A percentile compares a stretch with the other conserved stretches of the same genome.
Conservation (phyloP, 2,329 filamentous ascomycete genomes). For the Cercospora zeina region DNA sequence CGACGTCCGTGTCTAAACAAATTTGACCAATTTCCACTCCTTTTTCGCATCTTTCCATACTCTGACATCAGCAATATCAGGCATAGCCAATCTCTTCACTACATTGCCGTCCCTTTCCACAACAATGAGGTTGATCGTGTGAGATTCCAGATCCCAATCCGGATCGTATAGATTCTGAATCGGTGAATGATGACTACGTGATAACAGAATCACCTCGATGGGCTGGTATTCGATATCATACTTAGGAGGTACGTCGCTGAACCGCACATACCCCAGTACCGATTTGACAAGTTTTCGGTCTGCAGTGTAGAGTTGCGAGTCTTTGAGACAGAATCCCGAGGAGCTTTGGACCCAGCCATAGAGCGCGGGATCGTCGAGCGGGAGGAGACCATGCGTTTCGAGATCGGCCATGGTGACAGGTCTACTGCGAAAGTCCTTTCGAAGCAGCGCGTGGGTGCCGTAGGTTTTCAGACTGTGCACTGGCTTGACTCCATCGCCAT, state of each 20-base stretch:
- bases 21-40: conserved; percentile 4
- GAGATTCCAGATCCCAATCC: background rate
- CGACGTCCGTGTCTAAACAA: background rate
- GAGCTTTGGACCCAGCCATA: background rate
- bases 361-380: background rate
- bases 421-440: background rate
- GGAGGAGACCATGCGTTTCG: background rate
- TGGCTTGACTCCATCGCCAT: background rate
- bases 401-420: background rate
- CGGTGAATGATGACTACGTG: background rate
- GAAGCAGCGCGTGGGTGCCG: background rate
- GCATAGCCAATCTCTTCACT: background rate
- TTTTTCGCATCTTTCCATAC: background rate
- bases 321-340: background rate
- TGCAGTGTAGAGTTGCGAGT: background rate
- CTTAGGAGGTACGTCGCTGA: background rate
- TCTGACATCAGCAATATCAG: background rate
- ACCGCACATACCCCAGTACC: background rate
- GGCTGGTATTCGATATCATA: background rate
- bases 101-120: background rate
- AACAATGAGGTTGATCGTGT: background rate
- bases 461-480: background rate
- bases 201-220: background rate
- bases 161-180: background rate
- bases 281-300: background rate